Evolutionary conservation across 2,329 filamentous ascomycete genomes (phyloP).

Genomic region (Paramyrothecium sp.): DNA sequence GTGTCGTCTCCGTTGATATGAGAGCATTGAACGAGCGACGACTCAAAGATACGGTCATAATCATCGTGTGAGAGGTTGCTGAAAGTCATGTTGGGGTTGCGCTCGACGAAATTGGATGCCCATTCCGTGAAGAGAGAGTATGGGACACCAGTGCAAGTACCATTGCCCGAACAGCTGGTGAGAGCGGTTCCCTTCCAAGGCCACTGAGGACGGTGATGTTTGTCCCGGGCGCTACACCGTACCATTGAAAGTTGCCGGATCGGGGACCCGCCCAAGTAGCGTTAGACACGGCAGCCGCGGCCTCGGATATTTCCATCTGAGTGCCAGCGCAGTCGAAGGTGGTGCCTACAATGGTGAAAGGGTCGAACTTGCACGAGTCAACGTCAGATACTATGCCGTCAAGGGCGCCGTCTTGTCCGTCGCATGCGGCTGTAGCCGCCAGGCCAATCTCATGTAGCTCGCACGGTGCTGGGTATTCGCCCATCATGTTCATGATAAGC

Average conservation of each 20-base stretch:
- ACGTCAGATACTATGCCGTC: conserved; percentile 46
- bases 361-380: conserved; percentile 35
- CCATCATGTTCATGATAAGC: background rate
- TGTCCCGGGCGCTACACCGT: background rate
- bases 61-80: too few relatives aligned
- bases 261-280: background rate
- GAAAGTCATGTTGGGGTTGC: too few relatives aligned
- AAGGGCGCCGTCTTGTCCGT: conserved; percentile 40
- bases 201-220: background rate
- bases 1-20: too few relatives aligned
- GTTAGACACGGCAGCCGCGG: background rate
- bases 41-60: too few relatives aligned
- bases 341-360: conserved; percentile 13
- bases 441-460: conserved; percentile 26
- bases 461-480: background rate
- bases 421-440: conserved; percentile 37
- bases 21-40: too few relatives aligned
- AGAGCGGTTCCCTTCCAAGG: too few relatives aligned
- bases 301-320: background rate
- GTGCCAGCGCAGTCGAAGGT: background rate
- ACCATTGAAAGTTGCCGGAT: background rate
- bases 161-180: too few relatives aligned
- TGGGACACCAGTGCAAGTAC: too few relatives aligned
- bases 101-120: too few relatives aligned
- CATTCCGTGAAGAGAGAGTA: too few relatives aligned